These are phyloP conservation scores for Saposhnikovia divaricata DNA, from an alignment of 129 eudicot genomes.

Conservation along the genomic window DNA sequence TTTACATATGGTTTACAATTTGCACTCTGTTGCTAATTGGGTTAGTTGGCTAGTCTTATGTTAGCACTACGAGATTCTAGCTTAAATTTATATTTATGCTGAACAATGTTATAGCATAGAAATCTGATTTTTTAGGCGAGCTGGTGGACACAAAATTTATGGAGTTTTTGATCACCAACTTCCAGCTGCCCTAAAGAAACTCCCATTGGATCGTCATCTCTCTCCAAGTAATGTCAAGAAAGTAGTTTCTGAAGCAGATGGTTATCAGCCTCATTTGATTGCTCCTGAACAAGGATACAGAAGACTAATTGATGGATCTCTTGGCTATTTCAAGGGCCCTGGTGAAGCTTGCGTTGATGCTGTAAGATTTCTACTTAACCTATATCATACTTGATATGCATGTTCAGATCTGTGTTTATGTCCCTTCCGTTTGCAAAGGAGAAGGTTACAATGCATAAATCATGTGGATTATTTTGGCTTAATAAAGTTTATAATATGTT, in stretches of 20 bases:
- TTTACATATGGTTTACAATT: background rate
- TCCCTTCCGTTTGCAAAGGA: background rate
- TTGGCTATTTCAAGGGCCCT: constrained; percentile 96
- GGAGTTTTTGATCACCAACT: constrained; percentile 97
- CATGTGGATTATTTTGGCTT: background rate
- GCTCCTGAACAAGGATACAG: constrained; percentile 99
- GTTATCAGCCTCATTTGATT: constrained; percentile 94
- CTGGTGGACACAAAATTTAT: constrained; percentile 92
- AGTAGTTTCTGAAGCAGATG: constrained; percentile 98
- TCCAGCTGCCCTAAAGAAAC: constrained; percentile 96
- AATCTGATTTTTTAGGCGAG: constrained; percentile 48
- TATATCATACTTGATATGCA: background rate
- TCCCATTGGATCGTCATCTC: constrained; percentile 95
- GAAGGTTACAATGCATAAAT: background rate
- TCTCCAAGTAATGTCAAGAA: constrained; percentile 72
- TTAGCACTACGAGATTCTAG: background rate
- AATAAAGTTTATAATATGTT: background rate
- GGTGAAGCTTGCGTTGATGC: constrained; percentile 99
- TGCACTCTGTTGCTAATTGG: background rate
- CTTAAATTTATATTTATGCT: background rate
- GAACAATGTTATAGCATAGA: background rate
- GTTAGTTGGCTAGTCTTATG: background rate
- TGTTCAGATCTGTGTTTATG: background rate
- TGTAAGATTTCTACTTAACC: constrained; percentile 26
- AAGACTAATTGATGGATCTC: constrained; percentile 97